Percentiles rank a stretch among this genome's conserved stretches.
phyloP scores from a whole-genome alignment of 2,329 filamentous ascomycete species.

The Cryphonectria naterciae region DNA sequence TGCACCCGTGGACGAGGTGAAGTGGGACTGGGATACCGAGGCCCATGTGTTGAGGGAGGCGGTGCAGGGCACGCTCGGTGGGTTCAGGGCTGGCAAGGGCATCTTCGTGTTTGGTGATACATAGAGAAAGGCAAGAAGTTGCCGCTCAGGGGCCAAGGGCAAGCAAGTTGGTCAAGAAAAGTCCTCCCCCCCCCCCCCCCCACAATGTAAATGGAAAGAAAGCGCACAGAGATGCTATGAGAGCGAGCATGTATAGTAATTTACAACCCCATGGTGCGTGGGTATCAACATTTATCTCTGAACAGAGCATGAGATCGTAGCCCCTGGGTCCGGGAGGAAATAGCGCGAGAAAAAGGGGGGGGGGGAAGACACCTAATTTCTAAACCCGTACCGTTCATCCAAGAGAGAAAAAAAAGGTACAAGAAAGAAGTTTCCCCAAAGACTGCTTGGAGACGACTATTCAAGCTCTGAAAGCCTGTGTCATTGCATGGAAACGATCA shows the following conservation, averaged over 20 bases:
- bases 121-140: constrained; percentile 37
- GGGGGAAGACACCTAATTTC: not conserved
- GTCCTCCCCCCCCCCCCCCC: too few relatives aligned
- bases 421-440: not conserved
- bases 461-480: constrained; percentile 85
- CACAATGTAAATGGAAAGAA: not conserved
- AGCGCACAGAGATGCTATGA: not conserved
- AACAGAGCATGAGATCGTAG: not conserved
- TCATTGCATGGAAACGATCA: constrained; percentile 90
- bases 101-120: constrained; percentile 79
- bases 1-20: constrained; percentile 78
- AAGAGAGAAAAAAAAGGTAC: not conserved
- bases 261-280: not conserved
- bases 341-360: too few relatives aligned
- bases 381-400: not conserved
- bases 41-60: constrained; percentile 70
- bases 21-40: constrained; percentile 82
- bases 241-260: constrained; percentile 3
- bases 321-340: not conserved
- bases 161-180: too few relatives aligned
- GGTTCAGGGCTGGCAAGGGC: constrained; percentile 86
- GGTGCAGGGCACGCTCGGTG: constrained; percentile 81
- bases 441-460: not conserved
- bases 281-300: constrained; percentile 7
- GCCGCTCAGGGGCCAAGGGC: constrained; percentile 20